phyloP scores from a whole-genome alignment of 306 rosid genomes.

The Vigna reflexopilosa region DNA sequence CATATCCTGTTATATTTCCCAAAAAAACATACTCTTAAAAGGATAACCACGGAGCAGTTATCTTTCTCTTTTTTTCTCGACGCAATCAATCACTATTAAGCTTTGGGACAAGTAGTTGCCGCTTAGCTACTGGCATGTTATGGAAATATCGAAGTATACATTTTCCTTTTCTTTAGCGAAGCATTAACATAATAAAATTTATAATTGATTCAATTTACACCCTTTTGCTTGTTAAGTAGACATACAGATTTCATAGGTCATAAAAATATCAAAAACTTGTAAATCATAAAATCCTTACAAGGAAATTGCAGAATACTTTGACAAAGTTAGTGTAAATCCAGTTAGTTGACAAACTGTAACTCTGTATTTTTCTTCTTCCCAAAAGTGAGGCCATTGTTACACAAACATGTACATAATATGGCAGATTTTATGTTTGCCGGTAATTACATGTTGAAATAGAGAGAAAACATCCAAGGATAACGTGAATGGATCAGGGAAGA shows the following conservation, averaged over 20 bases:
- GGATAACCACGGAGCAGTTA: neutral
- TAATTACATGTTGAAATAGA: constrained; percentile 17
- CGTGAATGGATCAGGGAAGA: neutral
- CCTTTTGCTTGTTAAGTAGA: neutral
- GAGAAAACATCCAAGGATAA: constrained; percentile 28
- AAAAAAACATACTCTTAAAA: neutral
- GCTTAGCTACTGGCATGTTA: neutral
- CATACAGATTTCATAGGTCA: neutral
- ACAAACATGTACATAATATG: constrained; percentile 14
- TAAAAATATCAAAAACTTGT: constrained; percentile 21
- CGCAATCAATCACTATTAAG: neutral
- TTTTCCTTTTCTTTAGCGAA: constrained; percentile 17
- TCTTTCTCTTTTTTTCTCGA: neutral
- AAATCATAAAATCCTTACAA: constrained; percentile 5
- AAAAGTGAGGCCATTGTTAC: neutral
- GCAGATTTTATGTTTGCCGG: neutral
- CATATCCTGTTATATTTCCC: constrained; percentile 18
- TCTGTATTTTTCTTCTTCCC: constrained; percentile 8
- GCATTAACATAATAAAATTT: neutral
- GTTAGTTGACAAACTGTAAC: neutral
- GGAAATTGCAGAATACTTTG: neutral
- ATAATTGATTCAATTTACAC: constrained; percentile 4
- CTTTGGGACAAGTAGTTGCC: constrained; percentile 3
- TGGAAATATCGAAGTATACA: constrained; percentile 11
- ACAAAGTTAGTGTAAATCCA: constrained; percentile 16